Conservation (phyloP, 805 yeast genomes). For the Sugiyamaella americana region DNA sequence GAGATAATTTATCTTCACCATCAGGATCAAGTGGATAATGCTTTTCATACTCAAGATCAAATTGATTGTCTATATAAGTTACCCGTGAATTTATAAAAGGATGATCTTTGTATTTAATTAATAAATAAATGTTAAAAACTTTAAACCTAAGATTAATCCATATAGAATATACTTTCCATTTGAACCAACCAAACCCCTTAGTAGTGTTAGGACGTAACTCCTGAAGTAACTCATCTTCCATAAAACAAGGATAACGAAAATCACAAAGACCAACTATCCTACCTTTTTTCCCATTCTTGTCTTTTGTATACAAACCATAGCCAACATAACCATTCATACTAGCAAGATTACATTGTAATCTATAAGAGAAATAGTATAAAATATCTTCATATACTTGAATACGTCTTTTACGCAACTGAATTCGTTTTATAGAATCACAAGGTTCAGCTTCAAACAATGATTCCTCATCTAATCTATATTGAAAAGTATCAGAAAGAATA, state of each 20-base stretch:
- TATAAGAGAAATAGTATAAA: not conserved
- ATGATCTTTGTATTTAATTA: conserved; percentile 2
- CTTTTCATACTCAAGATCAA: not conserved
- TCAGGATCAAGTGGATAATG: not conserved
- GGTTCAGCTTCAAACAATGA: not conserved
- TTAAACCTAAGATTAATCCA: not conserved
- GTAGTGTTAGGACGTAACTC: conserved; percentile 1
- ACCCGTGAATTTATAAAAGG: not conserved
- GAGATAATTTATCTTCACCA: conserved; percentile 1
- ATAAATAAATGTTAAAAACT: not conserved
- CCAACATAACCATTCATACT: not conserved
- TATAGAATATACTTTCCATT: not conserved
- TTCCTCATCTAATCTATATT: not conserved
- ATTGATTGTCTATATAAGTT: not conserved
- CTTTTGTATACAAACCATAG: not conserved
- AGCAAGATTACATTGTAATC: not conserved
- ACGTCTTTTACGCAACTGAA: not conserved
- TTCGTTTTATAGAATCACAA: not conserved
- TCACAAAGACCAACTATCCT: not conserved
- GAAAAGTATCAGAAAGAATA: not conserved
- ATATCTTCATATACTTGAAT: not conserved
- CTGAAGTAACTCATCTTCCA: not conserved
- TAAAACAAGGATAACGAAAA: not conserved
- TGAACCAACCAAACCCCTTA: conserved; percentile 3
- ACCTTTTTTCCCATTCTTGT: not conserved